phyloP scores from a whole-genome alignment of 345 rosid species.

The Ceriops tagal region DNA sequence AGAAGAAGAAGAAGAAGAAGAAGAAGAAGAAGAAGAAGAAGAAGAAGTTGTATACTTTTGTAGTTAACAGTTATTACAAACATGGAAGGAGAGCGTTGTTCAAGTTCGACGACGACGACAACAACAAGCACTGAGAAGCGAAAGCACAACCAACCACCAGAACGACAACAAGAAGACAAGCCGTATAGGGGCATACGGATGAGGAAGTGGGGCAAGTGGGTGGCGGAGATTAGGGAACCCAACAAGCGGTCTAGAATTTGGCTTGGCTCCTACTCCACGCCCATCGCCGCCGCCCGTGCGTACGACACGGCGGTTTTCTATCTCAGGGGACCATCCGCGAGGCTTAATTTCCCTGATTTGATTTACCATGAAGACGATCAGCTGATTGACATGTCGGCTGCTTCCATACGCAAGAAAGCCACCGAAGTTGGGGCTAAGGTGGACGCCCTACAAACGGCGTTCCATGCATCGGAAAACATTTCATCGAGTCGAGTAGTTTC shows the following conservation, averaged over 20 bases:
- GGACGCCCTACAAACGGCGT: conserved; percentile 31
- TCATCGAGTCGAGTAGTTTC: not conserved
- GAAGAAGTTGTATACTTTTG: too few species aligned
- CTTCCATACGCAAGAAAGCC: conserved; percentile 40
- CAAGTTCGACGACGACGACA: conserved; percentile 9
- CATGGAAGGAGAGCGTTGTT: conserved; percentile 18
- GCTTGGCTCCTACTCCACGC: conserved; percentile 48
- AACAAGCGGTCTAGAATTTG: conserved; percentile 47
- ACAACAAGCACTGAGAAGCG: not conserved
- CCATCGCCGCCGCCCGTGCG: conserved; percentile 48
- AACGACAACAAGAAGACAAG: conserved; percentile 24
- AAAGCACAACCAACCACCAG: conserved; percentile 19
- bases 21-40: too few species aligned
- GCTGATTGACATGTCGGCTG: conserved; percentile 30
- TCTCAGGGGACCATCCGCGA: conserved; percentile 47
- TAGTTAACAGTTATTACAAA: not conserved
- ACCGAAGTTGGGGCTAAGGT: conserved; percentile 47
- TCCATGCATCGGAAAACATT: conserved; percentile 7
- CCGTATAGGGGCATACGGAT: conserved; percentile 46
- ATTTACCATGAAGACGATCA: conserved; percentile 18
- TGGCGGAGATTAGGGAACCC: conserved; percentile 50
- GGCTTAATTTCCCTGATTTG: conserved; percentile 49
- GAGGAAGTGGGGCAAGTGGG: conserved; percentile 63
- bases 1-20: too few species aligned
- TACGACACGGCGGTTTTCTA: conserved; percentile 51